A percentile compares a stretch with the other conserved stretches of the same genome.
phyloP scores from a whole-genome alignment of 2,329 filamentous ascomycete genomes.

The Ophiosphaerella herpotricha region DNA sequence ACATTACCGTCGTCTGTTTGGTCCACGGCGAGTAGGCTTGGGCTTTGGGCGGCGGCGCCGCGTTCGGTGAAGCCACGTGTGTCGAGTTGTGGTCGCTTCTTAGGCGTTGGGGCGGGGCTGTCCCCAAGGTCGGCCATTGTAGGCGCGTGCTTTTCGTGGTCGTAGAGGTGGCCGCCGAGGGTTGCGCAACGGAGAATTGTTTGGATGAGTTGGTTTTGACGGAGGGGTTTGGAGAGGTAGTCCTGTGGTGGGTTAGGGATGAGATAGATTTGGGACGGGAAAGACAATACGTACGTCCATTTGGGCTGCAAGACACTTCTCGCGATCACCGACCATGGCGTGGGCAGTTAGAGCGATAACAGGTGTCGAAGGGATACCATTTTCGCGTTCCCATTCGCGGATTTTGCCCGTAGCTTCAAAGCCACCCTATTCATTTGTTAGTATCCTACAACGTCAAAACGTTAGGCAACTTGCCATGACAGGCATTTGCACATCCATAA shows the following conservation, averaged over 20 bases:
- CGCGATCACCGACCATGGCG: conserved; percentile 96
- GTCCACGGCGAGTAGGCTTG: conserved; percentile 64
- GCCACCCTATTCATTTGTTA: conserved; percentile 65
- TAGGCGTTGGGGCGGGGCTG: conserved; percentile 8
- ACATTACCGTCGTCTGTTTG: conserved; percentile 65
- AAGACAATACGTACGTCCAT: conserved; percentile 68
- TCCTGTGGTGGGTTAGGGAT: conserved; percentile 55
- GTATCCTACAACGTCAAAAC: neutral
- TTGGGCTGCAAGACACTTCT: conserved; percentile 97
- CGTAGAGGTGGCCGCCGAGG: conserved; percentile 79
- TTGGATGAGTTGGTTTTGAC: conserved; percentile 96
- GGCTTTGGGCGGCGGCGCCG: conserved; percentile 66
- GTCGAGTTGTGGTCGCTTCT: conserved; percentile 60
- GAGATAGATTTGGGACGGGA: neutral
- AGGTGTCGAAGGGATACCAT: conserved; percentile 80
- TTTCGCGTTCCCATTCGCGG: conserved; percentile 85
- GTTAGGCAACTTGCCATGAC: conserved; percentile 72
- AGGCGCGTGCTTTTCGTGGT: conserved; percentile 60
- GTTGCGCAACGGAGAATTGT: conserved; percentile 97
- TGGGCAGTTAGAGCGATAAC: conserved; percentile 97
- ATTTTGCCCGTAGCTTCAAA: conserved; percentile 98
- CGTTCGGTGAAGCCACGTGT: conserved; percentile 71
- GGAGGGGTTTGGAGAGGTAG: conserved; percentile 93
- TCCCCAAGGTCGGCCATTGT: conserved; percentile 27
- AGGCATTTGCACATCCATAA: conserved; percentile 99